phyloP scores from a whole-genome alignment of 1,139 yeast genomes.

The Lodderomyces theae region DNA sequence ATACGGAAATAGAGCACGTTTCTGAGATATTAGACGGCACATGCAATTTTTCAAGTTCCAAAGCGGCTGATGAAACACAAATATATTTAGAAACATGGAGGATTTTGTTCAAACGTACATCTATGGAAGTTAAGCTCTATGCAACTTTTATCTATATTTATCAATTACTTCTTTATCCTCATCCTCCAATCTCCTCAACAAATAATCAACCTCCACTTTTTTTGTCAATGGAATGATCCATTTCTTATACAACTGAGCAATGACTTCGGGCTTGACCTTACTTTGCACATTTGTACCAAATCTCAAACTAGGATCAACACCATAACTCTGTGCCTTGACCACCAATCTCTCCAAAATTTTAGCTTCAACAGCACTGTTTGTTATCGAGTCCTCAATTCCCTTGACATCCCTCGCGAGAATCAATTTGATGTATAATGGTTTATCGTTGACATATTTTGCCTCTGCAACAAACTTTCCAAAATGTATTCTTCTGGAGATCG shows the following conservation, averaged over 20 bases:
- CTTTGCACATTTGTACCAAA: constrained; percentile 68
- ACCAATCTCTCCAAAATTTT: constrained; percentile 75
- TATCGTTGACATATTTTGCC: constrained; percentile 75
- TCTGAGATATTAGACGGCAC: too few relatives aligned
- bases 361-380: constrained; percentile 83
- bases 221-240: constrained; percentile 92
- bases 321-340: constrained; percentile 80
- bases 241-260: constrained; percentile 80
- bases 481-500: constrained; percentile 90
- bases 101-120: too few relatives aligned
- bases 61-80: too few relatives aligned
- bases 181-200: constrained; percentile 77
- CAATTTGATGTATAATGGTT: constrained; percentile 58
- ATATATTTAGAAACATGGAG: too few relatives aligned
- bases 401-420: constrained; percentile 63
- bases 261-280: constrained; percentile 75
- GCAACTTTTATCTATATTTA: constrained; percentile 11
- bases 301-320: constrained; percentile 79
- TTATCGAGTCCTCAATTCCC: constrained; percentile 79
- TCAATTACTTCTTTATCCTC: constrained; percentile 22
- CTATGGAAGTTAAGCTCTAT: too few relatives aligned
- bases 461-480: constrained; percentile 98
- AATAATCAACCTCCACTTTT: constrained; percentile 89
- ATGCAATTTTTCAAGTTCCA: too few relatives aligned
- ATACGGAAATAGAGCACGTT: too few relatives aligned